Evolutionary conservation across 345 rosid species (phyloP).

Genomic region (Zanthoxylum bungeanum): DNA sequence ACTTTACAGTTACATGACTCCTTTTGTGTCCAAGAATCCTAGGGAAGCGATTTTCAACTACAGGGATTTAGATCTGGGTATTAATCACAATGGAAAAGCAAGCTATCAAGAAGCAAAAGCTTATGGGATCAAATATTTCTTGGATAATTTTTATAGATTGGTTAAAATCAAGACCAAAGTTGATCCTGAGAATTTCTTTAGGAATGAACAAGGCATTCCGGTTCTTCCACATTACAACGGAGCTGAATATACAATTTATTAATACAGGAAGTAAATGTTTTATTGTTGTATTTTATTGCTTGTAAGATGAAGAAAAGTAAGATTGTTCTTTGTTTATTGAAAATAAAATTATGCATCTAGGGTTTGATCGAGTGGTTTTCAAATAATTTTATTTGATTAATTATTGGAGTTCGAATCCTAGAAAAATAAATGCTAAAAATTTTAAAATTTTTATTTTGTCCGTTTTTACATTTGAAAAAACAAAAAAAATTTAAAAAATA

Average conservation of each 20-base stretch:
- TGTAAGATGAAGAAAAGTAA: neutral
- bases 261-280: neutral
- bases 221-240: neutral
- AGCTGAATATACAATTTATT: neutral
- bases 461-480: too few relatives aligned
- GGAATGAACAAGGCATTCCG: conserved; percentile 46
- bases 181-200: conserved; percentile 42
- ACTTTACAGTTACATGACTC: conserved; percentile 37
- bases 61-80: conserved; percentile 30
- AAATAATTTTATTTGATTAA: too few relatives aligned
- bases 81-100: neutral
- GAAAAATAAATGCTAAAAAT: too few relatives aligned
- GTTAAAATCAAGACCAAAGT: conserved; percentile 28
- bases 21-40: conserved; percentile 57
- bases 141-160: conserved; percentile 25
- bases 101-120: conserved; percentile 2
- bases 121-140: conserved; percentile 23
- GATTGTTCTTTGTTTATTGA: too few relatives aligned
- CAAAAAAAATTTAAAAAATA: too few relatives aligned
- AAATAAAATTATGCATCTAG: too few relatives aligned
- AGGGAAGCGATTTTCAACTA: conserved; percentile 43
- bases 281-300: neutral
- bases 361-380: too few relatives aligned
- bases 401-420: too few relatives aligned
- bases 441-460: too few relatives aligned